Evolutionary conservation across 139 green algal genomes (phyloP), one percentile per base, ranked within the genome.

Genomic region (Mesotaenium endlicherianum): DNA sequence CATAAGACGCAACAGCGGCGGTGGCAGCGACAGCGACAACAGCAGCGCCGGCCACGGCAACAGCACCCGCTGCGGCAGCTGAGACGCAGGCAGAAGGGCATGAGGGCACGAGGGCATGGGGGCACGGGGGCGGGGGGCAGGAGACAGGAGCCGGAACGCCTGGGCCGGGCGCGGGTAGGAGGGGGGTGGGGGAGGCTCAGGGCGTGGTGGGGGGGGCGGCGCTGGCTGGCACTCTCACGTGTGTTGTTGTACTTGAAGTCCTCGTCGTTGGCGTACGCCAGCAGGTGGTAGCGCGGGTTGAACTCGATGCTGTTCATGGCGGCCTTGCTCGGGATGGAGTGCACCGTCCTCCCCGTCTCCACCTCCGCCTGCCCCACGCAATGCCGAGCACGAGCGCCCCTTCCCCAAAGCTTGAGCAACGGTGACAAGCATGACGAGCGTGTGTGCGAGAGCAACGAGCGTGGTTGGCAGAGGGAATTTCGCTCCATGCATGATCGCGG

Each of bases 341-440:
- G 77, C 53, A 84, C 77, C 11, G 58, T 77, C 36, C 68, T 38
- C n/a, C 77, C 77, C 64, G 77, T 84, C 77, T 84, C 77, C 77
- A 84, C 77, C 34, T 79, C 57, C 14, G 57, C 75, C 75, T 82
- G 75, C 40, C 4, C 58, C 20, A 16, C 58, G 20, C 58, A 41
- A 31, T n/a, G n/a, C n/a, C n/a, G 43, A 64, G 53, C 53, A 20
- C 20, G 26, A 64, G 26, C 53, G 20, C 26, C 53, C 53, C 20
- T 64, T 64, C 26, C 20, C 26, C 53, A 64, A 64, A 64, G 53
- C 53, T 34, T 64, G 53, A 64, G 26, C 20, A 34, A 34, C 20
- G 26, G 53, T 64, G 26, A 20, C 53, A 64, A 64, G 20, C 53
- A 64, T 64, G 20, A 26, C 53, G 20, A 64, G 26, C 20, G 20